Evolutionary conservation across 2,329 filamentous ascomycete genomes (phyloP), one percentile per base, ranked within the genome.

Genomic region (Coniella lustricola): DNA sequence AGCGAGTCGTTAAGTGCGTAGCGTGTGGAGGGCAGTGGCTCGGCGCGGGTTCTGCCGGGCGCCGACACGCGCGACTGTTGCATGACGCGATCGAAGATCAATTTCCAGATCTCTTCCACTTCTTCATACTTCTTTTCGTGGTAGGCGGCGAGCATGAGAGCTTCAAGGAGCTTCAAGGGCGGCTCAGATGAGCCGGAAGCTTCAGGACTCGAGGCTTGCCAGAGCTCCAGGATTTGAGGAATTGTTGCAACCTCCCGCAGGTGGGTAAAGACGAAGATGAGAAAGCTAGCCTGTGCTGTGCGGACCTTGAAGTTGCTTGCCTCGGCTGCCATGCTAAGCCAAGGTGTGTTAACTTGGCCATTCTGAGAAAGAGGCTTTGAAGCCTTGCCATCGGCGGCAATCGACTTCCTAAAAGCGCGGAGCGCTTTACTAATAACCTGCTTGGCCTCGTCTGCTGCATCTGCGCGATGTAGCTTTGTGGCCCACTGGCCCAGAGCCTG

Each of bases 61-160:
- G 65, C 55, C 2, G 60, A 59, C 2, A 69, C 63, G 9, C 58
- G 67, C 20, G 60, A 72, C 38, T 69, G 64, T 33, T 69, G 64
- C 46, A 73, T 66, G 1, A 76, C 77, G 52, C 74, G 73, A 4
- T 70, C 57, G 48, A 84, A 73, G 2, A 81, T 75, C 21, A 82
- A 63, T 1, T 75, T 56, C 88, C 89, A 95, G 44, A 79, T 81
- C 39, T 75, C 64, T 53, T 79, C 74, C 17, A 91, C 81, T 44
- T 78, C 73, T 4, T 75, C 68, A 55, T 80, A 76, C 18, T 82
- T 72, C 34, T 71, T 66, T 16, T 82, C 75, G 44, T 73, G 68
- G 37, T 80, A 67, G 59, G 86, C 76, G 1, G 80, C 74, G 18
- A 74, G 68, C 84, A 95, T 90, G 50, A 91, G 65, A 8, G 82